Base-by-base conservation (phyloP, 768 basidiomycete species). In the Leccinum imitatum region DNA sequence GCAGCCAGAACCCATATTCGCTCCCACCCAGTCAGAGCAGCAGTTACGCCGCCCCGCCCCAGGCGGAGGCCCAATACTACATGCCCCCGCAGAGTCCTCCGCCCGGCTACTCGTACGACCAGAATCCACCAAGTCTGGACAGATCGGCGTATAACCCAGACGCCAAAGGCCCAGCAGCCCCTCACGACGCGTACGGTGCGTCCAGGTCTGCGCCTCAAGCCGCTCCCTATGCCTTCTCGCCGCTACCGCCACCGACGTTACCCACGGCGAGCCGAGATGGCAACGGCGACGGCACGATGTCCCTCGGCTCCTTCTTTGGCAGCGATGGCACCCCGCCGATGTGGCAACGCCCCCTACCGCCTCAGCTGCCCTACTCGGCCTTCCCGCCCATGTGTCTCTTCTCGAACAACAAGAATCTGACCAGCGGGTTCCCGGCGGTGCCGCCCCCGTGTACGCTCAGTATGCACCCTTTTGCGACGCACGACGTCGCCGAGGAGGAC, bases 381-480 rank as follows among this genome's bases (percentile, higher is more conserved):
- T 73, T 73, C 58, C 69, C 71, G 27, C 57, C 73, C 39, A 73
- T 73, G 72, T 68, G 66, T 60, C 53, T 73, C 37, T 57, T 71
- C 19, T 73, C 72, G 17, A 71, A 73, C 17, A 14, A 33, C 39
- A 50, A 65, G 3, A 56, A 61, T 1, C 55, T 85, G 46, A 68
- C 69, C 39, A 67, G 70, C 13, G 83, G 84, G 1, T 85, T 85
- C 66, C 79, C 79, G 0, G 61, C 65, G 14, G 37, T 76, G 7
- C 74, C 78, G 0, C 84, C 84, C 1, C 78, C 79, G 1, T 74
- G 78, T 4, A 57, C 61, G 30, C 30, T 66, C 9, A 60, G 61
- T 17, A 77, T 76, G 10, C 84, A 86, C 64, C 84, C 84, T 25
- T 86, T 86, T 64, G 64, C 67, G 23, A 71, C 77, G 51, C 80